phyloP scores from a whole-genome alignment of 768 basidiomycete genomes.

The Coprinopsis cinerea region DNA sequence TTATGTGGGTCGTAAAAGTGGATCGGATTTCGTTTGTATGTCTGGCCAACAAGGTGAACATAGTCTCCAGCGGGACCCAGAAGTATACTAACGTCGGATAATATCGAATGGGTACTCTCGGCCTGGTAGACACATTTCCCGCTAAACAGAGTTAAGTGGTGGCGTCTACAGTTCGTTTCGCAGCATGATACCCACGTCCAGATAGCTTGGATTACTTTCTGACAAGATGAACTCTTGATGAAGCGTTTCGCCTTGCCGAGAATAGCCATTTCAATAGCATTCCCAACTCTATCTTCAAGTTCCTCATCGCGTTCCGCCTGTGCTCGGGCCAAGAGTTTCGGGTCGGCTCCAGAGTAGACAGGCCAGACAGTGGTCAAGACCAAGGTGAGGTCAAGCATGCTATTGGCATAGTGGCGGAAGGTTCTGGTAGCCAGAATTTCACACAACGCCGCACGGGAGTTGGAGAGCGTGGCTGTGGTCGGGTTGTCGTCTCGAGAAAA shows the following conservation, averaged over 20 bases:
- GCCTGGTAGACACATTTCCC: slow-evolving; percentile 91
- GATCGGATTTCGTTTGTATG: slow-evolving; percentile 87
- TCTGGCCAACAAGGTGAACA: slow-evolving; percentile 37
- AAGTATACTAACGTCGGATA: slow-evolving; percentile 68
- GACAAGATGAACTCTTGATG: slow-evolving; percentile 83
- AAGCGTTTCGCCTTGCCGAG: slow-evolving; percentile 82
- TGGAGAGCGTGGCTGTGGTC: slow-evolving; percentile 61
- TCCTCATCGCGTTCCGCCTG: slow-evolving; percentile 64
- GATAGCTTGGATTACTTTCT: slow-evolving; percentile 82
- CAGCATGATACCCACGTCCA: slow-evolving; percentile 62
- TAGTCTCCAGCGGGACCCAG: background rate
- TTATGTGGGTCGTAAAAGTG: slow-evolving; percentile 94
- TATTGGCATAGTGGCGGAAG: slow-evolving; percentile 66
- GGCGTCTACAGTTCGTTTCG: background rate
- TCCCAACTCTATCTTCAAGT: slow-evolving; percentile 76
- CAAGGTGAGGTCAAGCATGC: slow-evolving; percentile 62
- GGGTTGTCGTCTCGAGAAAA: slow-evolving; percentile 77
- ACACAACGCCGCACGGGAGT: slow-evolving; percentile 75
- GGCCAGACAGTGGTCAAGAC: slow-evolving; percentile 76
- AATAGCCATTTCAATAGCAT: slow-evolving; percentile 91
- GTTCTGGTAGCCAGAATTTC: slow-evolving; percentile 84
- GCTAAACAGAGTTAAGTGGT: slow-evolving; percentile 27
- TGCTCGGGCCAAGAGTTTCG: slow-evolving; percentile 49
- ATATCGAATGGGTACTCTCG: slow-evolving; percentile 79
- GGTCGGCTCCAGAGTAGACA: slow-evolving; percentile 71